These are phyloP conservation scores for Calophaca sinica DNA, from an alignment of 306 rosid species.

Conservation along the genomic window DNA sequence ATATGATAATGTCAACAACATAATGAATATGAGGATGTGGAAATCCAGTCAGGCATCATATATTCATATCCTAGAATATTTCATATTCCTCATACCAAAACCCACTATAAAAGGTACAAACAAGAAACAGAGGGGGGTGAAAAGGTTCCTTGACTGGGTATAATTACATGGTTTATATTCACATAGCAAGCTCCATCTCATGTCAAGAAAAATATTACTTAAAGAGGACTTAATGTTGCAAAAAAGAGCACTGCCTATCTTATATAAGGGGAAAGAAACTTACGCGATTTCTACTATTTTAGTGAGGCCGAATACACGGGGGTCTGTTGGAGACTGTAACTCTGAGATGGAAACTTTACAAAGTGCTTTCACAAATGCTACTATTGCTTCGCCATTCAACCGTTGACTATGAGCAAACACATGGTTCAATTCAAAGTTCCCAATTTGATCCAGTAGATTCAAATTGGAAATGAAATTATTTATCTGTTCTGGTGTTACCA, in stretches of 20 bases:
- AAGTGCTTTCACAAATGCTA: slow-evolving; percentile 95
- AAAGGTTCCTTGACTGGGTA: neutral
- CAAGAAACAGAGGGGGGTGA: neutral
- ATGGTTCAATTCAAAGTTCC: slow-evolving; percentile 96
- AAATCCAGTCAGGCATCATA: neutral
- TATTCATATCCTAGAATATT: slow-evolving; percentile 2
- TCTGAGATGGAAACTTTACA: slow-evolving; percentile 93
- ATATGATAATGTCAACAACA: neutral
- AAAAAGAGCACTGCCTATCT: slow-evolving; percentile 33
- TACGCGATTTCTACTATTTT: slow-evolving; percentile 98
- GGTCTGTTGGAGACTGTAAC: slow-evolving; percentile 99
- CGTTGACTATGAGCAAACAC: slow-evolving; percentile 99
- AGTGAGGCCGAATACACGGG: slow-evolving; percentile 99
- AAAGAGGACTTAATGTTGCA: slow-evolving; percentile 27
- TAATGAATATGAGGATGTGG: slow-evolving; percentile 1
- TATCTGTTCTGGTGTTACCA: slow-evolving; percentile 92
- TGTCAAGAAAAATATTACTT: neutral
- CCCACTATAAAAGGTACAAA: neutral
- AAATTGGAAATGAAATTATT: slow-evolving; percentile 84
- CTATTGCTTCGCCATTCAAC: slow-evolving; percentile 97
- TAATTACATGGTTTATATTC: slow-evolving; percentile 27
- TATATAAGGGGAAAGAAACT: slow-evolving; percentile 50
- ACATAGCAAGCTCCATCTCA: slow-evolving; percentile 25
- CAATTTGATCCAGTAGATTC: slow-evolving; percentile 96
- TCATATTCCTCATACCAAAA: slow-evolving; percentile 16